Percentiles rank a stretch among this genome's conserved stretches.
Conservation (phyloP, 176 grass and related monocot genomes). For the Poa annua region DNA sequence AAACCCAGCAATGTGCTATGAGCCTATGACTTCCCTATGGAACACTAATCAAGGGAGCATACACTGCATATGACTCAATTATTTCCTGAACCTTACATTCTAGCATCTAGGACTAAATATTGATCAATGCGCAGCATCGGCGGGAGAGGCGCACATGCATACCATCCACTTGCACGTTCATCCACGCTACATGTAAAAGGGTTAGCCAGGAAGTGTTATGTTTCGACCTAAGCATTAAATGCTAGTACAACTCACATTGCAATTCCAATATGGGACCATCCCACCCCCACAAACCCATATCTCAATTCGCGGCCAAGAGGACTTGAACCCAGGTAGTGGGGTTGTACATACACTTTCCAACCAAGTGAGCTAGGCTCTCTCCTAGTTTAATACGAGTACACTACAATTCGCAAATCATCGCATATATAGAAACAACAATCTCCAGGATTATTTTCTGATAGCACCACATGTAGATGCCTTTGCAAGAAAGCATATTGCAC, state of each 20-base stretch:
- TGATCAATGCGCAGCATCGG: neutral
- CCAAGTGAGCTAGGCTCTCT: neutral
- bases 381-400: slow-evolving; percentile 27
- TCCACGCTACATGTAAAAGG: neutral
- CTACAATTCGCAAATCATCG: neutral
- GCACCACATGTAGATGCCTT: slow-evolving; percentile 18
- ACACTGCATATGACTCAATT: slow-evolving; percentile 22
- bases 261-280: slow-evolving; percentile 3
- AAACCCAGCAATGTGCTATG: slow-evolving; percentile 47
- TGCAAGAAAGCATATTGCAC: slow-evolving; percentile 22
- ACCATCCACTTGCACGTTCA: neutral
- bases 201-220: neutral
- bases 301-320: neutral
- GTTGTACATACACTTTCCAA: neutral
- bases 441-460: slow-evolving; percentile 15
- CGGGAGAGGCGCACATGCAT: neutral
- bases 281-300: neutral
- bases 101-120: neutral
- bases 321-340: neutral
- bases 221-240: slow-evolving; percentile 2
- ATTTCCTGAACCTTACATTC: slow-evolving; percentile 27
- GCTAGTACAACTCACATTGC: neutral
- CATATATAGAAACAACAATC: slow-evolving; percentile 26
- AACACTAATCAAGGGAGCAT: slow-evolving; percentile 7
- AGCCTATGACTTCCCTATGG: slow-evolving; percentile 62